Percentiles rank a stretch among this genome's conserved stretches.
Evolutionary conservation across 1,139 yeast genomes (phyloP).

Genomic region (Magnusiomyces clavatus): DNA sequence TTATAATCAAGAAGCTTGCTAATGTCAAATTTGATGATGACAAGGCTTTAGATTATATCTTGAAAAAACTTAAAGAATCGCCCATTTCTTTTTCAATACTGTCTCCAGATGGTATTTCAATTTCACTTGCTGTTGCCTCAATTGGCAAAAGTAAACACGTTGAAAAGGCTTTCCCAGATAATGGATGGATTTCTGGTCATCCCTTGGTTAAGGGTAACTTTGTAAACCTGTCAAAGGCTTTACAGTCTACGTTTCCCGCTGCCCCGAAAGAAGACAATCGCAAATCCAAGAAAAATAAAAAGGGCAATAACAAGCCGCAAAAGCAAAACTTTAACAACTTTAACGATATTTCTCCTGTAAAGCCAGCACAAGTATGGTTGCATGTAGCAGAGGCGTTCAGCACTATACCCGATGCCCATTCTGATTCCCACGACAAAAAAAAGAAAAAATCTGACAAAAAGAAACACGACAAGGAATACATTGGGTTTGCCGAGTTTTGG

Average conservation of each 20-base stretch:
- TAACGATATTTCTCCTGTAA: too few species aligned
- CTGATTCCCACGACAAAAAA: constrained; percentile 15
- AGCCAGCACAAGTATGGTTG: too few species aligned
- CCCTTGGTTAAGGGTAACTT: constrained; percentile 69
- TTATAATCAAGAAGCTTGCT: constrained; percentile 28
- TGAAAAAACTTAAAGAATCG: constrained; percentile 41
- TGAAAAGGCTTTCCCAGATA: neutral
- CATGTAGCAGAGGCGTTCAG: too few species aligned
- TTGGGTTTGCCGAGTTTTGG: constrained; percentile 65
- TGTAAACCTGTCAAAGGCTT: constrained; percentile 50
- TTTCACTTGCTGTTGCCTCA: constrained; percentile 48
- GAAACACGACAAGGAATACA: neutral
- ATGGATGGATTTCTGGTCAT: constrained; percentile 60
- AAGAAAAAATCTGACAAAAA: constrained; percentile 23
- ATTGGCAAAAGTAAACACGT: constrained; percentile 7
- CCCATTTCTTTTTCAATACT: constrained; percentile 24
- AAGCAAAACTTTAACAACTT: constrained; percentile 10
- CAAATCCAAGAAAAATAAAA: constrained; percentile 15
- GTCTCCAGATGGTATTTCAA: constrained; percentile 74
- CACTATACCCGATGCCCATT: too few species aligned
- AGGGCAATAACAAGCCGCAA: constrained; percentile 25
- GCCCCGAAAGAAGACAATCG: constrained; percentile 22
- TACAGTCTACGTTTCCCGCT: constrained; percentile 41
- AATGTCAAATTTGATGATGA: constrained; percentile 21
- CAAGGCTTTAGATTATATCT: constrained; percentile 30